Percentiles rank a stretch among this genome's conserved stretches.
phyloP scores from a whole-genome alignment of 2,329 filamentous ascomycete genomes.

The Sporothrix brunneoviolacea region DNA sequence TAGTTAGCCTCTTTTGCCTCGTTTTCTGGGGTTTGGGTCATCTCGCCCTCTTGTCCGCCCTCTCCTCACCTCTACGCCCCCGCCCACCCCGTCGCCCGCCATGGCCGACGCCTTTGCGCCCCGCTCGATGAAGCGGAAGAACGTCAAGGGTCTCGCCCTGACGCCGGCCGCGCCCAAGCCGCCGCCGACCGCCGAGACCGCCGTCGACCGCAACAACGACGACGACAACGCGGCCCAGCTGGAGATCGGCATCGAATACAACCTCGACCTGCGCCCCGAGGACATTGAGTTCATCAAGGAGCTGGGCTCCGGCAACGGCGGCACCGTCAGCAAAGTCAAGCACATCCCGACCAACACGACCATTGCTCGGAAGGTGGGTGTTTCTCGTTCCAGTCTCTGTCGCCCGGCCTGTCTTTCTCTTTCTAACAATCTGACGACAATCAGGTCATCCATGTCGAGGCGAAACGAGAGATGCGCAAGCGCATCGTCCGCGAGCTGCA shows the following conservation, averaged over 20 bases:
- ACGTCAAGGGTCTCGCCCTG: conserved; percentile 86
- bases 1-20: background rate
- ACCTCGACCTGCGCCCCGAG: conserved; percentile 82
- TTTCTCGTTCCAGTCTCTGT: background rate
- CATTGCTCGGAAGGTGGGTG: conserved; percentile 88
- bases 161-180: conserved; percentile 69
- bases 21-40: background rate
- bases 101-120: conserved; percentile 60
- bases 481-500: conserved; percentile 95
- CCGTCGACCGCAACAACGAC: conserved; percentile 50
- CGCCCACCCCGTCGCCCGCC: conserved; percentile 14
- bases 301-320: conserved; percentile 90
- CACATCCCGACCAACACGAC: conserved; percentile 90
- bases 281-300: conserved; percentile 92
- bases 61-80: background rate
- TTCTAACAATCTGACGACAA: too few relatives aligned
- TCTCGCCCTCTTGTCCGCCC: background rate
- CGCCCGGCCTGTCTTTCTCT: background rate
- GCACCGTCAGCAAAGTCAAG: conserved; percentile 96
- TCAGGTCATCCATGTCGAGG: conserved; percentile 98
- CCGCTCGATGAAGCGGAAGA: conserved; percentile 96
- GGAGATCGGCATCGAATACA: conserved; percentile 97
- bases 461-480: conserved; percentile 93
- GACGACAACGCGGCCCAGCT: conserved; percentile 59
- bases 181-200: conserved; percentile 65